Conservation (phyloP, 2,329 filamentous ascomycete species). For the Amylocarpus encephaloides region DNA sequence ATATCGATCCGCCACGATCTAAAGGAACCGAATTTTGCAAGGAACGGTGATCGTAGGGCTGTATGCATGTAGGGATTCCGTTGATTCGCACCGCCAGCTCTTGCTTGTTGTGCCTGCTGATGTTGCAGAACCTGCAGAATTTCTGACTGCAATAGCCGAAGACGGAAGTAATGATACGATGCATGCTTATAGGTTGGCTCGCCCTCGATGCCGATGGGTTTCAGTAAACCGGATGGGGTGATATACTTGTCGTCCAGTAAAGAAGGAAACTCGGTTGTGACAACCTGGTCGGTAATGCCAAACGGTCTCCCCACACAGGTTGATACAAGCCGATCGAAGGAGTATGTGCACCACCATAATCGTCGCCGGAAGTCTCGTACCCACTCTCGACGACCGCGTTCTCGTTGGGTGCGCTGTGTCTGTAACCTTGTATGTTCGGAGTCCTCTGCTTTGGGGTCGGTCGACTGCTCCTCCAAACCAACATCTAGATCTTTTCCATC, state of each 20-base stretch:
- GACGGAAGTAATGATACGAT: constrained; percentile 84
- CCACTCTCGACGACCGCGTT: constrained; percentile 70
- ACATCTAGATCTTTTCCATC: constrained; percentile 64
- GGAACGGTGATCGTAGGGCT: constrained; percentile 75
- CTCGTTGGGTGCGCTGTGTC: constrained; percentile 34
- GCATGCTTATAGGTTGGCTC: constrained; percentile 84
- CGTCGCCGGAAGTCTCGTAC: constrained; percentile 78
- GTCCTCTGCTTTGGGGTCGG: constrained; percentile 31
- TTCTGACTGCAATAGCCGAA: constrained; percentile 85
- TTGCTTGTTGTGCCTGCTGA: constrained; percentile 76
- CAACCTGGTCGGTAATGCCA: constrained; percentile 90
- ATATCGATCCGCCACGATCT: constrained; percentile 84
- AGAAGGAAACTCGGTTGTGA: constrained; percentile 92
- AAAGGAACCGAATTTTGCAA: constrained; percentile 78
- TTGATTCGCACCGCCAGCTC: constrained; percentile 56
- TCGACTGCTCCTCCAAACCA: constrained; percentile 45
- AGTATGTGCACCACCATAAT: constrained; percentile 97
- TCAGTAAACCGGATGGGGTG: constrained; percentile 67
- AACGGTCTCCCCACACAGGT: constrained; percentile 91
- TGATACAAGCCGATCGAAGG: constrained; percentile 87
- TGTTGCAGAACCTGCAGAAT: constrained; percentile 91
- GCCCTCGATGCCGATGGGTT: constrained; percentile 44
- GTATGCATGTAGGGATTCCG: constrained; percentile 70
- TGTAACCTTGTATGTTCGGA: constrained; percentile 30
- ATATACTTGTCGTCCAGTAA: constrained; percentile 84